phyloP scores from a whole-genome alignment of 2,329 filamentous ascomycete genomes.

The Pseudogymnoascus sp. region DNA sequence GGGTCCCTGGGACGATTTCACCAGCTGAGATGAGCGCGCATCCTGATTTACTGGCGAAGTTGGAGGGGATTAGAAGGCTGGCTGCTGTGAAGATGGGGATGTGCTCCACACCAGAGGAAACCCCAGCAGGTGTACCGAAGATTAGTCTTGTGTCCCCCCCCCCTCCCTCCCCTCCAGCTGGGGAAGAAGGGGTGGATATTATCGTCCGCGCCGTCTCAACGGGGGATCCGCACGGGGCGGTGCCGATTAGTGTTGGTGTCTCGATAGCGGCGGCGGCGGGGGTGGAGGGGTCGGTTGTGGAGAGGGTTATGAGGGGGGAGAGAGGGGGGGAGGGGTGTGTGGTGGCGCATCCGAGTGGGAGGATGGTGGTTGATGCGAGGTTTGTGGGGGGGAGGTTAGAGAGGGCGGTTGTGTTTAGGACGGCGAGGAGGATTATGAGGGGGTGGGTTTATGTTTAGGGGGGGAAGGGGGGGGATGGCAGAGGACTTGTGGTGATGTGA shows the following conservation, averaged over 20 bases:
- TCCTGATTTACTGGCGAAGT: conserved; percentile 32
- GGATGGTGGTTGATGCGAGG: conserved; percentile 33
- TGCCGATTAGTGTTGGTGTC: conserved; percentile 47
- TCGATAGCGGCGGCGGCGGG: conserved; percentile 39
- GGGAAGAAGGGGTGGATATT: conserved; percentile 26
- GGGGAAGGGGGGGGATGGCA: not conserved
- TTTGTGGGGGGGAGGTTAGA: conserved; percentile 30
- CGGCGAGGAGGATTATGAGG: conserved; percentile 39
- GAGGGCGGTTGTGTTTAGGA: conserved; percentile 37
- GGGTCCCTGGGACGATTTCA: conserved; percentile 39
- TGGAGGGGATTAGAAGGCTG: conserved; percentile 48
- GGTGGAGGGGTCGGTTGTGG: conserved; percentile 33
- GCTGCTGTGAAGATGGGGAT: conserved; percentile 56
- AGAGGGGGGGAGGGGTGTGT: conserved; percentile 28
- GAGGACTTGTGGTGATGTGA: not conserved
- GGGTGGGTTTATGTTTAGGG: conserved; percentile 32
- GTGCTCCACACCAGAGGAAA: conserved; percentile 29
- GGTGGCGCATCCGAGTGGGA: conserved; percentile 39
- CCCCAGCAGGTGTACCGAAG: conserved; percentile 54
- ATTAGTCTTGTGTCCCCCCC: conserved; percentile 44
- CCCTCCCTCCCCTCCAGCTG: too few relatives aligned
- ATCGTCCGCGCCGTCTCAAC: conserved; percentile 44
- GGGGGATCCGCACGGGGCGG: conserved; percentile 46
- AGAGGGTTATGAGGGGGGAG: conserved; percentile 16
- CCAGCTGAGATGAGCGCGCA: conserved; percentile 45